Evolutionary conservation across 2,329 filamentous ascomycete genomes (phyloP).

Genomic region (Colletotrichum sp.): DNA sequence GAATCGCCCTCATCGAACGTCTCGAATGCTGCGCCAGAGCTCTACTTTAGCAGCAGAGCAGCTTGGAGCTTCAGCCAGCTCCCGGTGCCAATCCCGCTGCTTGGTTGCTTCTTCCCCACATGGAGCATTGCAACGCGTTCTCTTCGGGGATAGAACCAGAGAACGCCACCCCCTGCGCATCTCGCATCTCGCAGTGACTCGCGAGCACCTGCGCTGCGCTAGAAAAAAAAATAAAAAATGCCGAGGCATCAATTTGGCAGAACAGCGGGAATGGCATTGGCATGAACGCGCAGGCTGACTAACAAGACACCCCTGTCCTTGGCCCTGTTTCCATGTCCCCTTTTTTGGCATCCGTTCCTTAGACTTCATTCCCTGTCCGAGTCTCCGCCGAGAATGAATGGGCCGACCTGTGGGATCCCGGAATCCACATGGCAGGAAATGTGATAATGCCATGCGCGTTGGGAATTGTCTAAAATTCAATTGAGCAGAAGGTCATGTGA

Average conservation of each 20-base stretch:
- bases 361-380: background rate
- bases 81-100: background rate
- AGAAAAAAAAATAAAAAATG: background rate
- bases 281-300: background rate
- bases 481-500: background rate
- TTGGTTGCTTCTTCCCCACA: slow-evolving; percentile 1
- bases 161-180: slow-evolving; percentile 1
- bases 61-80: background rate
- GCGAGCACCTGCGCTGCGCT: background rate
- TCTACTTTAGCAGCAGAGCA: background rate
- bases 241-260: slow-evolving; percentile 11
- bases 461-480: background rate
- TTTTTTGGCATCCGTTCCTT: background rate
- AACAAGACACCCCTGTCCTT: background rate
- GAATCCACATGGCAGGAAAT: background rate
- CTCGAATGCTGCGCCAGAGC: background rate
- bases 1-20: background rate
- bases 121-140: background rate
- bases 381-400: background rate
- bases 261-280: background rate
- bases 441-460: background rate
- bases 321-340: background rate
- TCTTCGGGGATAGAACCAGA: background rate
- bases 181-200: background rate
- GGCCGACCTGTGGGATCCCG: background rate